A percentile compares a stretch with the other conserved stretches of the same genome.
Evolutionary conservation across 768 basidiomycete genomes (phyloP).

Genomic region (Tremella yokohamensis): DNA sequence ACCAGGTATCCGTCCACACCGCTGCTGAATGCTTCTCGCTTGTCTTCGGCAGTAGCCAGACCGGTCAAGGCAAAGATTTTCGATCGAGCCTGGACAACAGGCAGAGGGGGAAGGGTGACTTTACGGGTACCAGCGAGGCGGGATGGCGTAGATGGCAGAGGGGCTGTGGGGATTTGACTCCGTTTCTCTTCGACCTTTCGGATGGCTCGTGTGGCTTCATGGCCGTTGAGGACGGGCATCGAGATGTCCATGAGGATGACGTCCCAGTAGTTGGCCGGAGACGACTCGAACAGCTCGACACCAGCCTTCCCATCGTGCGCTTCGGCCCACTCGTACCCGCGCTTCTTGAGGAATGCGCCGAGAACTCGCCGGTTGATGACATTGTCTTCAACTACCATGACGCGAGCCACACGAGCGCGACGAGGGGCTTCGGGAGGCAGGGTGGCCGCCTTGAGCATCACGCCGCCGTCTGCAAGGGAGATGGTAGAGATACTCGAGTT

Average conservation of each 20-base stretch:
- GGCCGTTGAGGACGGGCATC: constrained; percentile 90
- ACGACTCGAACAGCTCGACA: constrained; percentile 64
- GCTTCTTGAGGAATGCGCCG: constrained; percentile 57
- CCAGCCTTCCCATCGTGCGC: constrained; percentile 83
- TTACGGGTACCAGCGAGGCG: not conserved
- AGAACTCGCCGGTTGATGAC: constrained; percentile 74
- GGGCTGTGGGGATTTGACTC: constrained; percentile 3
- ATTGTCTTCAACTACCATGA: constrained; percentile 89
- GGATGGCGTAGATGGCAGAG: constrained; percentile 1
- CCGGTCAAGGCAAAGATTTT: constrained; percentile 84
- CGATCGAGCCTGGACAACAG: constrained; percentile 27
- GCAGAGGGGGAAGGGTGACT: constrained; percentile 30
- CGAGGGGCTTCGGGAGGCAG: constrained; percentile 57
- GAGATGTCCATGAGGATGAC: constrained; percentile 83
- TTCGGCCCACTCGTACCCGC: constrained; percentile 65
- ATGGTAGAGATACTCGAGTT: constrained; percentile 46
- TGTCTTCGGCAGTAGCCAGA: constrained; percentile 89
- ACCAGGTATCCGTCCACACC: constrained; percentile 94
- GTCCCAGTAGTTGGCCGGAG: constrained; percentile 72
- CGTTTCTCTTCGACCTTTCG: constrained; percentile 65
- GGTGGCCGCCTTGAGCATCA: constrained; percentile 66
- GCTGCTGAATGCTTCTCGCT: constrained; percentile 80
- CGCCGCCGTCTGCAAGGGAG: constrained; percentile 56
- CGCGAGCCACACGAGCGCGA: constrained; percentile 59
- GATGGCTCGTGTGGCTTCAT: constrained; percentile 79